Conservation (phyloP, 73 alveolate genomes). For the Paramecium pentaurelia region DNA sequence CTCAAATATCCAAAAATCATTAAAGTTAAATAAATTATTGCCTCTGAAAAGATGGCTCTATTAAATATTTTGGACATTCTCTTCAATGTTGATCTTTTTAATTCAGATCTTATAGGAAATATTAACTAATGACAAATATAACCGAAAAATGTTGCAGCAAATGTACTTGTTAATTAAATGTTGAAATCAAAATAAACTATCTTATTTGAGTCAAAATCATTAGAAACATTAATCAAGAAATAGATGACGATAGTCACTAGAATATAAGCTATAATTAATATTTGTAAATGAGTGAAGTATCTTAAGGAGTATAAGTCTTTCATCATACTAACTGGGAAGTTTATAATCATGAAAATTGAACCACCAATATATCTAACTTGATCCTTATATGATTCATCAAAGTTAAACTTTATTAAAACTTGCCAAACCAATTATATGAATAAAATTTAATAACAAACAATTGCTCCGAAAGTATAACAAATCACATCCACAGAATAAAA, state of each 20-base stretch:
- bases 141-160: slow-evolving; percentile 38
- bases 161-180: neutral
- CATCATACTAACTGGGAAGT: slow-evolving; percentile 5
- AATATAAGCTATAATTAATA: neutral
- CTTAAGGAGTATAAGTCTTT: slow-evolving; percentile 28
- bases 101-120: slow-evolving; percentile 35
- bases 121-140: slow-evolving; percentile 18
- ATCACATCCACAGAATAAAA: slow-evolving; percentile 5
- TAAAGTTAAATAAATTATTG: neutral
- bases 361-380: slow-evolving; percentile 34
- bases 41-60: slow-evolving; percentile 10
- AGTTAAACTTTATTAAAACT: neutral
- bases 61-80: slow-evolving; percentile 42
- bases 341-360: neutral
- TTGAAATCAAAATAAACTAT: neutral
- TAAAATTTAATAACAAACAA: neutral
- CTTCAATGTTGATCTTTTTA: neutral
- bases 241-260: neutral
- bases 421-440: slow-evolving; percentile 13
- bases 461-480: slow-evolving; percentile 1
- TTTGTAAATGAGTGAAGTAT: slow-evolving; percentile 38
- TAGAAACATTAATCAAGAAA: neutral
- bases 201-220: neutral
- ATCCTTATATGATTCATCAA: neutral
- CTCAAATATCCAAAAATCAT: slow-evolving; percentile 33